These are phyloP conservation scores for Linnemannia elongata DNA, from an alignment of 192 early-diverging fungal species.

Conservation along the genomic window DNA sequence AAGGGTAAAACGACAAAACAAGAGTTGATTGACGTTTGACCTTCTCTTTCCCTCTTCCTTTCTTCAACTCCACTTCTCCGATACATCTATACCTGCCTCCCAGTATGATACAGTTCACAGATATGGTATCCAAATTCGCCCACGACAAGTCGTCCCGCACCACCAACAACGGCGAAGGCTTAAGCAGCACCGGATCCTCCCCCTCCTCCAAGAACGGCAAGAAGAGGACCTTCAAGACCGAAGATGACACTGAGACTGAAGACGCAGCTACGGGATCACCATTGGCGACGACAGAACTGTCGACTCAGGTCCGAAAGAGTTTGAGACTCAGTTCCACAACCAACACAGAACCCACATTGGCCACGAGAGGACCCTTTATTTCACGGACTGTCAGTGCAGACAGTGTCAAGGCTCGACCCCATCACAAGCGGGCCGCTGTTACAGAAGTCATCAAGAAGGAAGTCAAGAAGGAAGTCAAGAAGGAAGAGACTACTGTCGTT, in stretches of 20 bases:
- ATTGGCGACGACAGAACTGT: neutral
- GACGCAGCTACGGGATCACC: neutral
- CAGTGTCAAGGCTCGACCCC: constrained; percentile 43
- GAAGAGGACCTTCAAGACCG: constrained; percentile 18
- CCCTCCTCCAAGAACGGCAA: constrained; percentile 1
- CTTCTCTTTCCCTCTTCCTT: neutral
- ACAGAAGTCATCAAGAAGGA: neutral
- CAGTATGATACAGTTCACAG: constrained; percentile 23
- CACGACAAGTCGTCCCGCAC: constrained; percentile 9
- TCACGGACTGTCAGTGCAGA: constrained; percentile 32
- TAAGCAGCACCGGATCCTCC: neutral
- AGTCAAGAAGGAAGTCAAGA: constrained; percentile 15
- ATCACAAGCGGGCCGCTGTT: constrained; percentile 15
- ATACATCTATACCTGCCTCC: neutral
- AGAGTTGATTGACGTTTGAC: neutral
- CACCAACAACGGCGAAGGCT: constrained; percentile 1
- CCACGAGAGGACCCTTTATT: neutral
- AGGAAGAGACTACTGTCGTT: constrained; percentile 1
- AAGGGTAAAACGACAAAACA: neutral
- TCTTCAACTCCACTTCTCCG: neutral
- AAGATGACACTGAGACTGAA: neutral
- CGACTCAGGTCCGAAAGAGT: constrained; percentile 38
- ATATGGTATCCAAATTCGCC: constrained; percentile 40
- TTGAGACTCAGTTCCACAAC: constrained; percentile 15
- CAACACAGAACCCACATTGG: neutral